phyloP scores from a whole-genome alignment of 2,329 filamentous ascomycete genomes.

The Diaporthe ampelina region DNA sequence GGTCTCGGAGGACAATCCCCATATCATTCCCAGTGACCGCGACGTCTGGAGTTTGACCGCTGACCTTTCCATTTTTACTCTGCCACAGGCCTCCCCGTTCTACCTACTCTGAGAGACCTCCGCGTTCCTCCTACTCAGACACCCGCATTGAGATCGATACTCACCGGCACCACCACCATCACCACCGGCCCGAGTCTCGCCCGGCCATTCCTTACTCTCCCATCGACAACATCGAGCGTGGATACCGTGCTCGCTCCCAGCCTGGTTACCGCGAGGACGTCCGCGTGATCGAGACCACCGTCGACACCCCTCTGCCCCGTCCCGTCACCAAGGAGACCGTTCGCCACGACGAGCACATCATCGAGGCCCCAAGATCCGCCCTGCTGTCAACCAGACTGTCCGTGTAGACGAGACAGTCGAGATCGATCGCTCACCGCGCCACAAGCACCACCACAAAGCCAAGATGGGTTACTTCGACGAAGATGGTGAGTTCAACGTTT shows the following conservation, averaged over 20 bases:
- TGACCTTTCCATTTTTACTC: slow-evolving; percentile 22
- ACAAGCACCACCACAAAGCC: slow-evolving; percentile 57
- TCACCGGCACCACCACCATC: slow-evolving; percentile 53
- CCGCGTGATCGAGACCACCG: slow-evolving; percentile 52
- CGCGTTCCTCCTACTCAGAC: slow-evolving; percentile 65
- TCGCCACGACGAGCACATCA: slow-evolving; percentile 50
- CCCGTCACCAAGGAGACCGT: slow-evolving; percentile 52
- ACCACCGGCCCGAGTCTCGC: slow-evolving; percentile 27
- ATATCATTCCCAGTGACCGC: not conserved
- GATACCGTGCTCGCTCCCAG: slow-evolving; percentile 74
- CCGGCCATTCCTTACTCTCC: slow-evolving; percentile 54
- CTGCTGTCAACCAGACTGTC: slow-evolving; percentile 50
- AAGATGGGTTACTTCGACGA: slow-evolving; percentile 79
- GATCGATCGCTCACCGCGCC: slow-evolving; percentile 55
- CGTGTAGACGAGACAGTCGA: slow-evolving; percentile 74
- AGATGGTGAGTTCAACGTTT: slow-evolving; percentile 61
- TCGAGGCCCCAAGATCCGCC: slow-evolving; percentile 56
- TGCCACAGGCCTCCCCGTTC: slow-evolving; percentile 33
- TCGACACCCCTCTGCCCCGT: slow-evolving; percentile 55
- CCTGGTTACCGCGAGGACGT: slow-evolving; percentile 60
- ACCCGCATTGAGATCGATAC: slow-evolving; percentile 76
- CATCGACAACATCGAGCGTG: slow-evolving; percentile 75
- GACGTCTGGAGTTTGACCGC: slow-evolving; percentile 6
- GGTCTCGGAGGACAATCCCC: slow-evolving; percentile 42
- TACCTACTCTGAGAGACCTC: slow-evolving; percentile 51